phyloP scores from a whole-genome alignment of 2,329 filamentous ascomycete genomes.

The Cryoendolithus antarcticus region DNA sequence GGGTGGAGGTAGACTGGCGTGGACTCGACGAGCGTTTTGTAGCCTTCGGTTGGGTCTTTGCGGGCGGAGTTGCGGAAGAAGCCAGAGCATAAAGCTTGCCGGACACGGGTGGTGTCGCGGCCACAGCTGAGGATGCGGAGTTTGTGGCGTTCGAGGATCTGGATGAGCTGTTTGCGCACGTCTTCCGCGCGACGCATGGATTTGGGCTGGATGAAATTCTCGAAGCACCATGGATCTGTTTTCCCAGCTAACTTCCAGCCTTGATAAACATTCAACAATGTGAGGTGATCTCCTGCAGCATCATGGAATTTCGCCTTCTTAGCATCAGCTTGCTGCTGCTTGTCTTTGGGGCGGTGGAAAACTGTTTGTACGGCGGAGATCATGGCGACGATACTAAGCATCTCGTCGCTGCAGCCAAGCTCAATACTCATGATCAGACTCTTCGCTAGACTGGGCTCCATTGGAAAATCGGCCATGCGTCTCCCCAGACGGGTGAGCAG shows the following conservation, averaged over 20 bases:
- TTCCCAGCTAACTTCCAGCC: slow-evolving; percentile 78
- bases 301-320: slow-evolving; percentile 98
- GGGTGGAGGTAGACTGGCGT: slow-evolving; percentile 94
- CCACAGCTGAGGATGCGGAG: slow-evolving; percentile 76
- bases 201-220: slow-evolving; percentile 92
- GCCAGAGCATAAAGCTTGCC: slow-evolving; percentile 78
- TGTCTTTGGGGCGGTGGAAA: slow-evolving; percentile 95
- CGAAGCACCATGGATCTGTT: slow-evolving; percentile 84
- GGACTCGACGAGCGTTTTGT: slow-evolving; percentile 92
- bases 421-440: slow-evolving; percentile 80
- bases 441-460: slow-evolving; percentile 88
- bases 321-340: slow-evolving; percentile 89
- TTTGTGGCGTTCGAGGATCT: slow-evolving; percentile 87
- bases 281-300: slow-evolving; percentile 85
- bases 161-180: slow-evolving; percentile 79
- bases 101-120: slow-evolving; percentile 72
- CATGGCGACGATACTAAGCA: slow-evolving; percentile 91
- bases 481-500: slow-evolving; percentile 80
- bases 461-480: slow-evolving; percentile 97
- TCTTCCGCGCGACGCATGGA: slow-evolving; percentile 83
- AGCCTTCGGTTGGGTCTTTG: slow-evolving; percentile 92
- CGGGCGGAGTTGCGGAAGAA: slow-evolving; percentile 93
- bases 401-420: slow-evolving; percentile 80
- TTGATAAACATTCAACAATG: slow-evolving; percentile 91
- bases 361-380: slow-evolving; percentile 66